Evolutionary conservation across 768 basidiomycete genomes (phyloP), one percentile per base, ranked within the genome.

Genomic region (Trametes gibbosa): DNA sequence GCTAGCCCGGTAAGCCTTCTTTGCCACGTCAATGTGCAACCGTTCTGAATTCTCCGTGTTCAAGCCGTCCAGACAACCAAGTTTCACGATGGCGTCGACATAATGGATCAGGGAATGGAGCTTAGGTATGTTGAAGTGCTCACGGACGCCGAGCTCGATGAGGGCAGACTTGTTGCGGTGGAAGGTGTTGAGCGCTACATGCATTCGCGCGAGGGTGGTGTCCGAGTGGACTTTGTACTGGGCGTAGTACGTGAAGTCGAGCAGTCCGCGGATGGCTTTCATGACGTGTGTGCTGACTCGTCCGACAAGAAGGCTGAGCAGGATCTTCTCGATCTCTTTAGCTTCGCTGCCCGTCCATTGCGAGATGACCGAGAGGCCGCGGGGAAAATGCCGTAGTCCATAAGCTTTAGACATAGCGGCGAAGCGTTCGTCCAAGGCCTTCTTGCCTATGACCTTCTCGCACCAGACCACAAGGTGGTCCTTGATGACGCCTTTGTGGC

Each of bases 401-500:
- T 63, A 57, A 32, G 32, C 23, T 40, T 52, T 21, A 23, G 51
- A 32, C 21, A 40, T 19, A 35, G 54, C 29, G 10, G 35, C 17
- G 13, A 39, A 41, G 23, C 37, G 64, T 14, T 43, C 49, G 53
- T 69, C 64, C 16, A 69, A 39, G 27, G 63, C 66, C 2, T 29
- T 14, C n/a, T 43, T 37, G 21, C 61, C 57, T 17, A 40, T 10
- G 19, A 37, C 13, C n/a, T 63, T 62, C 14, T 65, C 68, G 76
- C 77, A 79, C n/a, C 67, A 71, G 2, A 70, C 59, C 12, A 79
- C 47, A 43, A 79, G 78, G 47, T 79, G 74, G 41, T 67, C 64
- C 37, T 77, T 76, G 67, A 79, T 75, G 4, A 79, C 60, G 0
- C 79, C 78, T 61, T 81, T 74, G 65, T 81, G 72, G 0, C 80